These are phyloP conservation scores for Vigna mungo DNA, from an alignment of 306 rosid species.

Conservation along the genomic window DNA sequence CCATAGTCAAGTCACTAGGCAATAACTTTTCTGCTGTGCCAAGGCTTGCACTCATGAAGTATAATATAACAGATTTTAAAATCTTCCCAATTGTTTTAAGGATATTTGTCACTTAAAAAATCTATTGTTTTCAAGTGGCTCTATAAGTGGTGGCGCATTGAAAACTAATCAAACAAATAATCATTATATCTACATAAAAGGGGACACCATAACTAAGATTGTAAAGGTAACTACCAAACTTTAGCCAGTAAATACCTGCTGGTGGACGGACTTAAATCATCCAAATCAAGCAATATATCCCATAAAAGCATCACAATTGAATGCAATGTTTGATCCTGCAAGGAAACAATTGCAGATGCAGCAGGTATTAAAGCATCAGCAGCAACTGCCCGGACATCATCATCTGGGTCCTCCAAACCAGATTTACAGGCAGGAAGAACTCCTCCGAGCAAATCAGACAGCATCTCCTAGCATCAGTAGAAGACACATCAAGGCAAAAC, in stretches of 20 bases:
- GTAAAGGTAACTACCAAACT: conserved; percentile 15
- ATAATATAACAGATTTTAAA: too few species aligned
- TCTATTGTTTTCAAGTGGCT: neutral
- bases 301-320: conserved; percentile 92
- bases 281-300: conserved; percentile 97
- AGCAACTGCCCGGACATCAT: conserved; percentile 98
- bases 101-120: neutral
- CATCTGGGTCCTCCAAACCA: conserved; percentile 98
- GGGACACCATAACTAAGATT: neutral
- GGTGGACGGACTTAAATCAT: conserved; percentile 98
- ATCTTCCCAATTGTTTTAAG: too few species aligned
- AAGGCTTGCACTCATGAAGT: too few species aligned
- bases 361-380: conserved; percentile 98
- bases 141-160: conserved; percentile 2
- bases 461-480: conserved; percentile 76
- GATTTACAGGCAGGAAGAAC: conserved; percentile 93
- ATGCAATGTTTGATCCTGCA: conserved; percentile 78
- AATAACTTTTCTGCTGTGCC: too few species aligned
- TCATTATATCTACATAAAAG: neutral
- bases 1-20: too few species aligned
- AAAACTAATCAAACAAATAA: conserved; percentile 21
- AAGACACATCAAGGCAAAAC: conserved; percentile 34
- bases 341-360: conserved; percentile 79
- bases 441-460: conserved; percentile 78
- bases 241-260: conserved; percentile 72